Conservation (phyloP, 116 monocot genomes). For the Thalassia testudinum region DNA sequence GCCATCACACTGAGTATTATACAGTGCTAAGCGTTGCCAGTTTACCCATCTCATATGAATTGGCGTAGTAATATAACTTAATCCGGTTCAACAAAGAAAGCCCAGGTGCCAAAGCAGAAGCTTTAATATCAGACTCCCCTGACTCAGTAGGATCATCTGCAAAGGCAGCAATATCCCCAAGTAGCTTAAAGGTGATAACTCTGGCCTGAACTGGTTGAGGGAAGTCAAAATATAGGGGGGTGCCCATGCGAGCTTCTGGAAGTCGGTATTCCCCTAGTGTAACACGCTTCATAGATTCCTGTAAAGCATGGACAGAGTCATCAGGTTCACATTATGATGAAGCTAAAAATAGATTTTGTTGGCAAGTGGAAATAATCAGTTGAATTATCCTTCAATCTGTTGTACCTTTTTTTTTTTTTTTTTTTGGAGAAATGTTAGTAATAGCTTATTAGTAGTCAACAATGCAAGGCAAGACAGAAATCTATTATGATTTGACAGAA, state of each 20-base stretch:
- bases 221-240: slow-evolving; percentile 87
- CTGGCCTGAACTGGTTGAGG: slow-evolving; percentile 39
- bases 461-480: too few species aligned
- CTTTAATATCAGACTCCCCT: slow-evolving; percentile 35
- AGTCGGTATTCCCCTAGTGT: slow-evolving; percentile 76
- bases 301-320: slow-evolving; percentile 5
- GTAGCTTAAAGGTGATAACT: slow-evolving; percentile 41
- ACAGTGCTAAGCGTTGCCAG: slow-evolving; percentile 11
- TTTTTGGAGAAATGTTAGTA: too few species aligned
- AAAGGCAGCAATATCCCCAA: slow-evolving; percentile 76
- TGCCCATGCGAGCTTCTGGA: slow-evolving; percentile 64
- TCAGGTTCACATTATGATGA: too few species aligned
- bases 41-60: slow-evolving; percentile 79
- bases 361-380: too few species aligned
- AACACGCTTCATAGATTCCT: slow-evolving; percentile 57
- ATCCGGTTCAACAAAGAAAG: slow-evolving; percentile 80
- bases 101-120: slow-evolving; percentile 50
- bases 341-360: too few species aligned
- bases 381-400: too few species aligned
- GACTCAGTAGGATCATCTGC: slow-evolving; percentile 67
- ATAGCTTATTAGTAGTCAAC: too few species aligned
- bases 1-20: too few species aligned
- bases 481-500: too few species aligned
- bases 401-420: too few species aligned
- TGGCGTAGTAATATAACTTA: slow-evolving; percentile 74